These are phyloP conservation scores for Pyracantha coccinea DNA, from an alignment of 331 rosid genomes.

Conservation along the genomic window DNA sequence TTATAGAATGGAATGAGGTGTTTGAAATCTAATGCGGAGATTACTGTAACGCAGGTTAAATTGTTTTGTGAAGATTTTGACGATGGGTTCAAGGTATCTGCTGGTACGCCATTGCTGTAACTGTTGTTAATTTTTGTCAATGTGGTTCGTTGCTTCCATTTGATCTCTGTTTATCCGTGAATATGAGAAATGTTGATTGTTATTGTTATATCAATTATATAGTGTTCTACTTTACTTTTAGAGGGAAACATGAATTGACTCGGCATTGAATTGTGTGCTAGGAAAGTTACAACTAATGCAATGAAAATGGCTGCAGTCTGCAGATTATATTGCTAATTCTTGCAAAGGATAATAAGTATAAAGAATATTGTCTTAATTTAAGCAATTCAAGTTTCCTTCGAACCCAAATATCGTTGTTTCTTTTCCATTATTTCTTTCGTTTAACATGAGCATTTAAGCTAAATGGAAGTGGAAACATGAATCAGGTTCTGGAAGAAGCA, in stretches of 20 bases:
- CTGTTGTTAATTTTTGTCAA: neutral
- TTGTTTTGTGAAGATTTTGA: conserved; percentile 65
- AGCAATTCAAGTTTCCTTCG: neutral
- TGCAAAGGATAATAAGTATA: neutral
- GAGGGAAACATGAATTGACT: neutral
- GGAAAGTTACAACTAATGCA: too few relatives aligned
- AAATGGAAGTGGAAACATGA: conserved; percentile 14
- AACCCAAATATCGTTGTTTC: neutral
- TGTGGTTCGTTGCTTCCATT: neutral
- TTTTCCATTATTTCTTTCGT: neutral
- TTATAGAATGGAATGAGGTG: neutral
- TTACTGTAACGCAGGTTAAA: conserved; percentile 42
- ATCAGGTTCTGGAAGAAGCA: conserved; percentile 40
- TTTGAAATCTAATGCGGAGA: conserved; percentile 1
- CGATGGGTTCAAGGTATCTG: conserved; percentile 64
- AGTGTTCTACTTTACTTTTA: neutral
- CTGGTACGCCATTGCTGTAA: conserved; percentile 58
- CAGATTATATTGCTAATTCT: neutral
- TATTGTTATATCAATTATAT: neutral
- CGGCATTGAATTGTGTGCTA: neutral
- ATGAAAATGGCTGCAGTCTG: too few relatives aligned
- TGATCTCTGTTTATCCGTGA: neutral
- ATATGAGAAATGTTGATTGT: neutral
- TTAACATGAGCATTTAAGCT: neutral
- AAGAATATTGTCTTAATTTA: neutral